Conservation (phyloP, 2,329 filamentous ascomycete genomes). For the Diaporthe caulivora region DNA sequence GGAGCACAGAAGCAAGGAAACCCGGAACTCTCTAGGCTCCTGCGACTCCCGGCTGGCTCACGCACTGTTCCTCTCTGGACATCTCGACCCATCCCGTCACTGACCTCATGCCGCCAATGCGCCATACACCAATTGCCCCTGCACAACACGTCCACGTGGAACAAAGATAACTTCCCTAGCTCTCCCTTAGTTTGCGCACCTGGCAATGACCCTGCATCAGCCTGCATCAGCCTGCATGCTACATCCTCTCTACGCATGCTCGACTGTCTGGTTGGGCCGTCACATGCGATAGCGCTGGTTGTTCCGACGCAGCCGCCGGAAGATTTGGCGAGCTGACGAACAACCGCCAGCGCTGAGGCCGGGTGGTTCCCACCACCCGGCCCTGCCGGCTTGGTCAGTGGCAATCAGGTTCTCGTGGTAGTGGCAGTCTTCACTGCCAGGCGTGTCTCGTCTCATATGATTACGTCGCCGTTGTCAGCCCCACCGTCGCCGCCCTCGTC, state of each 20-base stretch:
- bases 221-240: not conserved
- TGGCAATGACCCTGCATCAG: not conserved
- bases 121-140: not conserved
- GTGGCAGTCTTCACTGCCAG: not conserved
- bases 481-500: conserved; percentile 54
- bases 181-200: not conserved
- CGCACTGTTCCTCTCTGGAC: not conserved
- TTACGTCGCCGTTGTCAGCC: conserved; percentile 45
- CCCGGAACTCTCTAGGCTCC: not conserved
- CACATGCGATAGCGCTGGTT: not conserved
- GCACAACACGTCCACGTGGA: not conserved
- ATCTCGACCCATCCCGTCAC: not conserved
- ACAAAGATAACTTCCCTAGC: not conserved
- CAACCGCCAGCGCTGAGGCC: not conserved
- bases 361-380: not conserved
- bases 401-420: not conserved
- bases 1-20: not conserved
- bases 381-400: not conserved
- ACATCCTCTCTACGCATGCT: not conserved
- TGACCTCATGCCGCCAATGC: not conserved
- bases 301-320: not conserved
- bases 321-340: not conserved
- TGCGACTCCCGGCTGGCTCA: not conserved
- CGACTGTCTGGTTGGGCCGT: not conserved
- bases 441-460: conserved; percentile 44